These are phyloP conservation scores for Solanum virginianum DNA, from an alignment of 257 asterid species.

Conservation along the genomic window DNA sequence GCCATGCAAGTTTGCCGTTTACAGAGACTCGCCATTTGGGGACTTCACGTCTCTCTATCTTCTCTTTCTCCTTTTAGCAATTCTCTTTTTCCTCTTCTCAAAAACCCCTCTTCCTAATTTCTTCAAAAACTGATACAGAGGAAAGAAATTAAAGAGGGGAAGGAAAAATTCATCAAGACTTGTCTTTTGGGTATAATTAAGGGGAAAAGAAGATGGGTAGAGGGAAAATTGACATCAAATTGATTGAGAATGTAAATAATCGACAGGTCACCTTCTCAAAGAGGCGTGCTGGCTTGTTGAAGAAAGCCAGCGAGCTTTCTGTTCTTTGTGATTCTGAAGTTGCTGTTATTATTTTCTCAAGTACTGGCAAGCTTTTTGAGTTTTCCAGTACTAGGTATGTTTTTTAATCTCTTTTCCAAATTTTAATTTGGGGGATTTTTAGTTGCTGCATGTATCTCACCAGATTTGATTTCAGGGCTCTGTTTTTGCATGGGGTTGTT, in stretches of 20 bases:
- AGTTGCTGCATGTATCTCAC: not conserved
- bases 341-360: conserved; percentile 64
- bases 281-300: conserved; percentile 54
- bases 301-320: conserved; percentile 71
- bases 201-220: conserved; percentile 44
- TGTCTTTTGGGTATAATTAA: not conserved
- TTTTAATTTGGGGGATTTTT: not conserved
- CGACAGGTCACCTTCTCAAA: conserved; percentile 76
- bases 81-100: not conserved
- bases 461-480: not conserved
- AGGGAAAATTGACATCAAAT: conserved; percentile 70
- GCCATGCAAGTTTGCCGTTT: conserved; percentile 71
- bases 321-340: conserved; percentile 74
- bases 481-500: not conserved
- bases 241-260: conserved; percentile 66
- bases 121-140: not conserved
- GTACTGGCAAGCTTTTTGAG: conserved; percentile 61
- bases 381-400: conserved; percentile 44
- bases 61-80: not conserved
- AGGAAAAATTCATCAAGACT: not conserved
- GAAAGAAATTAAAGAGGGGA: not conserved
- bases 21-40: conserved; percentile 51
- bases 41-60: conserved; percentile 34
- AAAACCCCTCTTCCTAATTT: not conserved
- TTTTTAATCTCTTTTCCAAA: not conserved